Conservation (phyloP, 768 basidiomycete species). For the Leccinum imitatum region DNA sequence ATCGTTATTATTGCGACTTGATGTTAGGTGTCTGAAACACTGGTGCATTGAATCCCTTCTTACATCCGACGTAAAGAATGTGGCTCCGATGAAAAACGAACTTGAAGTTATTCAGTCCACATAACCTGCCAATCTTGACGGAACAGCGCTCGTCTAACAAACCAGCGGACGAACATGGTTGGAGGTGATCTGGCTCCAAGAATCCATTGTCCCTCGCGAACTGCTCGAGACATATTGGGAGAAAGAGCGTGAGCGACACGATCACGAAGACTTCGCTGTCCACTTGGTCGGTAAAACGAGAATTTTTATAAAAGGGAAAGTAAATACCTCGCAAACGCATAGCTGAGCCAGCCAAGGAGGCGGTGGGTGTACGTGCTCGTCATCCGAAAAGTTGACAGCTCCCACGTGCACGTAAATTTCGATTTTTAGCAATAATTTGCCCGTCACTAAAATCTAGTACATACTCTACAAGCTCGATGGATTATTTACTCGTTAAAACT, state of each 20-base stretch:
- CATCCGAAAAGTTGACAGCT: neutral
- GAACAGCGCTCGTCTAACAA: constrained; percentile 60
- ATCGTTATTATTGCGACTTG: neutral
- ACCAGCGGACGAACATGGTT: constrained; percentile 48
- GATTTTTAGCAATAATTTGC: neutral
- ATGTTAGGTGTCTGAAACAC: neutral
- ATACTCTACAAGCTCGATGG: no score
- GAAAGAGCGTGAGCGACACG: constrained; percentile 76
- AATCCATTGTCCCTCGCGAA: constrained; percentile 89
- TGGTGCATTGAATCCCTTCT: neutral
- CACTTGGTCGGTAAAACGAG: neutral
- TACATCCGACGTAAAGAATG: neutral
- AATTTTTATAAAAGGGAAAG: neutral
- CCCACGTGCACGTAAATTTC: neutral
- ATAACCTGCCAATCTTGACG: constrained; percentile 57
- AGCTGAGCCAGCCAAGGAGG: constrained; percentile 77
- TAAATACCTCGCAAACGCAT: constrained; percentile 40
- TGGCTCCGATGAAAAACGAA: neutral
- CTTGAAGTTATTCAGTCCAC: neutral
- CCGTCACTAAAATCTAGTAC: no score
- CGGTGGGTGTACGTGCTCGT: constrained; percentile 22
- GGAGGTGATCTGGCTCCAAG: constrained; percentile 62
- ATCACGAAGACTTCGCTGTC: constrained; percentile 77
- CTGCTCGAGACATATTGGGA: constrained; percentile 83
- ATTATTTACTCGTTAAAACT: no score